Base-by-base conservation (phyloP, 257 asterid species). In the Anisodus tanguticus region DNA sequence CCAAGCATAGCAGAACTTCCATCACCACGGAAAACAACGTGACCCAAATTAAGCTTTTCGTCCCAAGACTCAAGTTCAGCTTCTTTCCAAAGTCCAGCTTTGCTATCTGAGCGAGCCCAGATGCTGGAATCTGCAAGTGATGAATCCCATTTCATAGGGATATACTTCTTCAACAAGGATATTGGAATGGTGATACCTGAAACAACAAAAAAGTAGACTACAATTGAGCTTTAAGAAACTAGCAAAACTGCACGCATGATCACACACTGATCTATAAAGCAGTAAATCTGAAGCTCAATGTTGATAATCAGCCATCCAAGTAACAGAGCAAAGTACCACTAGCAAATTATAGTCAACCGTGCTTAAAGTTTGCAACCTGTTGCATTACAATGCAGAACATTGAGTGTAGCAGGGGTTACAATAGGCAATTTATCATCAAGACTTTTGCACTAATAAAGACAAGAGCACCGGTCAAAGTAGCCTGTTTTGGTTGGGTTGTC, bases 21-120 rank as follows among this genome's bases (percentile, higher is more conserved):
- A 88, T 95, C 94, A 76, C 91, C 93, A 49, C 87, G 89, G 79
- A 93, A 94, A 82, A 96, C 92, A 69, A 96, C 93, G 63, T 88
- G 89, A 39, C 93, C 97, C 79, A 85, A 78, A 64, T 86, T 85
- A 83, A 91, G 93, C 82, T 88, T 81, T 83, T 88, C 98, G 58
- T 96, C 94, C 99, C 98, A 96, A 58, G 93, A 94, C 86, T 88
- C 93, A 9, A 94, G 91, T 88, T 96, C 98, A 72, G 98, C 99
- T 90, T 90, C 91, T 89, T 93, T 90, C 99, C 99, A 94, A 78
- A 96, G 86, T 78, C 97, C 97, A 55, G 64, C 81, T 71, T 89
- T 89, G 68, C 69, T n/a, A 82, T 92, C 94, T n/a, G 94, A 72
- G 82, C 89, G 88, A 41, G 98, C 99, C 95, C 93, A 92, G 81